Conservation (phyloP, 768 basidiomycete species). For the Termitomyces sp. region DNA sequence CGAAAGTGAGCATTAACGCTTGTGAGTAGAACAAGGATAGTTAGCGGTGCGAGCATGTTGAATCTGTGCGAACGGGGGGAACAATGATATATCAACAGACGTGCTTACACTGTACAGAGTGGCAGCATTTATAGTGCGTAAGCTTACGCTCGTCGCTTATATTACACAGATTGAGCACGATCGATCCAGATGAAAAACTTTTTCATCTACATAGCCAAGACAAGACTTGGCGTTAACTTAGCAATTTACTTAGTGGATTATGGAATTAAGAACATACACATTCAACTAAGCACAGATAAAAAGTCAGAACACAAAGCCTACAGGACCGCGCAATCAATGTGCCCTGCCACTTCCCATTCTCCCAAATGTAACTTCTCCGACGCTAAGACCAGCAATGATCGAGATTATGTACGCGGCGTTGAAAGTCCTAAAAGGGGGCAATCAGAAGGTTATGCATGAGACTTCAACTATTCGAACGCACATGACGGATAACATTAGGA, state of each 20-base stretch:
- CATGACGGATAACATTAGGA: constrained; percentile 84
- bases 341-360: constrained; percentile 37
- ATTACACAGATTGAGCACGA: not conserved
- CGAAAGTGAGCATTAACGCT: constrained; percentile 68
- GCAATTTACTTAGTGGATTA: not conserved
- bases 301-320: not conserved
- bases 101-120: not conserved
- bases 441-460: constrained; percentile 5
- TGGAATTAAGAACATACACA: constrained; percentile 3
- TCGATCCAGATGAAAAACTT: constrained; percentile 3
- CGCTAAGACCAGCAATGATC: constrained; percentile 65
- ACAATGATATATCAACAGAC: not conserved
- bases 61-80: not conserved
- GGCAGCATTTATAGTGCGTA: not conserved
- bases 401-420: constrained; percentile 75
- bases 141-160: not conserved
- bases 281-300: not conserved
- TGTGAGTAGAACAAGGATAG: constrained; percentile 28
- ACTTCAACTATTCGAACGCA: constrained; percentile 33
- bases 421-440: constrained; percentile 64
- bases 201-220: constrained; percentile 6
- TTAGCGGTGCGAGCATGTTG: not conserved
- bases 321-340: constrained; percentile 10
- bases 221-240: not conserved
- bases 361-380: constrained; percentile 76